A percentile compares a stretch with the other conserved stretches of the same genome.
Evolutionary conservation across 1,139 yeast genomes (phyloP).

Genomic region (Geotrichum australiense): DNA sequence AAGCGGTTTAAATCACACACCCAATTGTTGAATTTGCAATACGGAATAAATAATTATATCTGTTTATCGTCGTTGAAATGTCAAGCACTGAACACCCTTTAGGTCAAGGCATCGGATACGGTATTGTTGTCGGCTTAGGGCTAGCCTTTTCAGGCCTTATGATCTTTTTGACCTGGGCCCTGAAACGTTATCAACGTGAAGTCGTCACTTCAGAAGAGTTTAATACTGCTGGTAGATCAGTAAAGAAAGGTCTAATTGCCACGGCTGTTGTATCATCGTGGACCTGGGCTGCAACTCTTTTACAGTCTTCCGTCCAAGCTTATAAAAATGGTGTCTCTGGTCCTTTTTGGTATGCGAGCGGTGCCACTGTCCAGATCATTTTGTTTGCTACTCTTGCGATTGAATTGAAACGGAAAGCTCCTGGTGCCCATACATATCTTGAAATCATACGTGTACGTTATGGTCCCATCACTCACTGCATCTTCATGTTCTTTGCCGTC

Average conservation of each 20-base stretch:
- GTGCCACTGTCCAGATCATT: slow-evolving; percentile 68
- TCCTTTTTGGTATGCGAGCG: slow-evolving; percentile 67
- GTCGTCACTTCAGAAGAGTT: slow-evolving; percentile 85
- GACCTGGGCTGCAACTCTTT: slow-evolving; percentile 90
- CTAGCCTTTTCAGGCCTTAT: slow-evolving; percentile 71
- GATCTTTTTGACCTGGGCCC: slow-evolving; percentile 63
- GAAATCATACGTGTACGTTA: slow-evolving; percentile 64
- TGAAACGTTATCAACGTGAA: slow-evolving; percentile 71
- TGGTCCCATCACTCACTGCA: slow-evolving; percentile 61
- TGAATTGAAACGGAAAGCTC: slow-evolving; percentile 65
- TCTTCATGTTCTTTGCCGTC: slow-evolving; percentile 68
- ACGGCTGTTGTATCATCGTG: slow-evolving; percentile 87
- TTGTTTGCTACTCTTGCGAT: slow-evolving; percentile 69
- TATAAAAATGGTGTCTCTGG: slow-evolving; percentile 74
- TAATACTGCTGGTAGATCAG: slow-evolving; percentile 78
- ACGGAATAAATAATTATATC: too few relatives aligned
- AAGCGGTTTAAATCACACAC: too few relatives aligned
- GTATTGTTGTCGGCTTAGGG: slow-evolving; percentile 83
- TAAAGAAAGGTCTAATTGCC: slow-evolving; percentile 71
- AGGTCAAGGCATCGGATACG: slow-evolving; percentile 85
- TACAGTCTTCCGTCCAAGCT: slow-evolving; percentile 72
- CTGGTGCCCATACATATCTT: slow-evolving; percentile 69
- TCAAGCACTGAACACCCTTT: slow-evolving; percentile 32
- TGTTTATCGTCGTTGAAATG: neutral
- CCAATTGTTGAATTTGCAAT: too few relatives aligned